phyloP scores from a whole-genome alignment of 441 rosid genomes.

The Pelargonium fulgidum region DNA sequence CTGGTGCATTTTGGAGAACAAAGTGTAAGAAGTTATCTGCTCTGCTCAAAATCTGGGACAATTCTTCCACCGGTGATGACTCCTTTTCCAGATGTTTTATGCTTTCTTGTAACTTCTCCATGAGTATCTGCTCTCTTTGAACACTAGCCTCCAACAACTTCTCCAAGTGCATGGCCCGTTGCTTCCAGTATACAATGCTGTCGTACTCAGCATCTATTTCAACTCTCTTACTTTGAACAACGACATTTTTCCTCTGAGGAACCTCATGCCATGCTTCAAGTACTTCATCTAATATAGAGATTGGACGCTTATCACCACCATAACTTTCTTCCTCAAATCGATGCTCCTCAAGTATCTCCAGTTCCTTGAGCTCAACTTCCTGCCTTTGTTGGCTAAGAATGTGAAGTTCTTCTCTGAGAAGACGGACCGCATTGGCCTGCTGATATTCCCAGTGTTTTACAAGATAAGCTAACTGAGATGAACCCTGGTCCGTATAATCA shows the following conservation, averaged over 20 bases:
- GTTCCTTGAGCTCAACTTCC: slow-evolving; percentile 73
- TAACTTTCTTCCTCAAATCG: slow-evolving; percentile 56
- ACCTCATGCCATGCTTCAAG: slow-evolving; percentile 41
- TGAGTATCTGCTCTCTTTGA: slow-evolving; percentile 62
- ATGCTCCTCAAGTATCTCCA: slow-evolving; percentile 79
- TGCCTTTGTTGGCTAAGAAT: slow-evolving; percentile 63
- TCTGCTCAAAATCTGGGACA: slow-evolving; percentile 73
- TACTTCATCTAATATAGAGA: slow-evolving; percentile 52
- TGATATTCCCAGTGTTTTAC: slow-evolving; percentile 81
- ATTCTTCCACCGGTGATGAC: slow-evolving; percentile 75
- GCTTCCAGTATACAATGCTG: slow-evolving; percentile 71
- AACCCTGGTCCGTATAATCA: slow-evolving; percentile 55
- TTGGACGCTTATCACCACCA: slow-evolving; percentile 48
- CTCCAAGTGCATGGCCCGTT: slow-evolving; percentile 51
- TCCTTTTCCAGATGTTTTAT: slow-evolving; percentile 63
- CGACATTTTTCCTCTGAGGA: slow-evolving; percentile 39
- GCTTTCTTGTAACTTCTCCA: slow-evolving; percentile 69
- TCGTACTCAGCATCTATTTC: slow-evolving; percentile 70
- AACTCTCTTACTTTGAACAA: slow-evolving; percentile 44
- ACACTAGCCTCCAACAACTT: slow-evolving; percentile 64
- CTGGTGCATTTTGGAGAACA: slow-evolving; percentile 87
- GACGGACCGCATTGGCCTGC: slow-evolving; percentile 69
- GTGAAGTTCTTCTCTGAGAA: slow-evolving; percentile 77
- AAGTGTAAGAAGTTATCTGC: slow-evolving; percentile 96
- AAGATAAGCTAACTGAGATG: slow-evolving; percentile 75